Evolutionary conservation across 2,329 filamentous ascomycete species (phyloP).

Genomic region (Pestalotiopsis sp.): DNA sequence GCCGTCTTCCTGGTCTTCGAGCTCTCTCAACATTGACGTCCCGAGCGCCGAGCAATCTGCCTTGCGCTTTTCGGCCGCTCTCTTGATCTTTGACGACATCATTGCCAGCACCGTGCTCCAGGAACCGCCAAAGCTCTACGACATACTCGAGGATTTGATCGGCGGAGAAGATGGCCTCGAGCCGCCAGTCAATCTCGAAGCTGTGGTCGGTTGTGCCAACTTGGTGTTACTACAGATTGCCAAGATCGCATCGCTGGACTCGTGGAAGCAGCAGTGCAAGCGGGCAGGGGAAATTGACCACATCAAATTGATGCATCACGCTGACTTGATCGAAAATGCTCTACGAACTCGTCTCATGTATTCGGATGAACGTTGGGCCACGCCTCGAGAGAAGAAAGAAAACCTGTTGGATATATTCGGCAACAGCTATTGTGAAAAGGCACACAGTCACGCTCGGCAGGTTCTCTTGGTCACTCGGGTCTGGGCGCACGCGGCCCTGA

Average conservation of each 20-base stretch:
- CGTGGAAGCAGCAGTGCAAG: constrained; percentile 23
- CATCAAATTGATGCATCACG: constrained; percentile 21
- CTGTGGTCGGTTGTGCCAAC: constrained; percentile 21
- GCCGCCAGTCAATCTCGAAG: constrained; percentile 20
- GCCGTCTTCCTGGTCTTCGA: constrained; percentile 19
- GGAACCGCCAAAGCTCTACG: constrained; percentile 30
- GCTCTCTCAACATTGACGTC: constrained; percentile 18
- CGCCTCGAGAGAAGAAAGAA: not conserved
- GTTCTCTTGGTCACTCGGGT: constrained; percentile 34
- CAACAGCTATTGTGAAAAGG: constrained; percentile 1
- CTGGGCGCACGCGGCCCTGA: constrained; percentile 51
- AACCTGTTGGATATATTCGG: constrained; percentile 21
- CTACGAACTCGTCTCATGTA: constrained; percentile 16
- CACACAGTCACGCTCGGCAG: constrained; percentile 15
- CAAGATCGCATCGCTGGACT: constrained; percentile 21
- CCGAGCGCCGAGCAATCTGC: constrained; percentile 37
- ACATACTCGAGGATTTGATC: constrained; percentile 28
- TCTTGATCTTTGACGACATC: constrained; percentile 37
- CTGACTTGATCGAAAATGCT: constrained; percentile 17
- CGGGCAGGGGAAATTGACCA: constrained; percentile 19
- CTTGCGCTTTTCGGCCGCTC: constrained; percentile 36
- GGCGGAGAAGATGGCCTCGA: constrained; percentile 8
- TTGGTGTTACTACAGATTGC: constrained; percentile 23
- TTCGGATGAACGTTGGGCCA: not conserved
- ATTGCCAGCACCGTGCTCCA: constrained; percentile 35